Percentiles rank a stretch among this genome's conserved stretches.
phyloP scores from a whole-genome alignment of 2,329 filamentous ascomycete genomes.

The Xenosphaeropsis pyriputrescens region DNA sequence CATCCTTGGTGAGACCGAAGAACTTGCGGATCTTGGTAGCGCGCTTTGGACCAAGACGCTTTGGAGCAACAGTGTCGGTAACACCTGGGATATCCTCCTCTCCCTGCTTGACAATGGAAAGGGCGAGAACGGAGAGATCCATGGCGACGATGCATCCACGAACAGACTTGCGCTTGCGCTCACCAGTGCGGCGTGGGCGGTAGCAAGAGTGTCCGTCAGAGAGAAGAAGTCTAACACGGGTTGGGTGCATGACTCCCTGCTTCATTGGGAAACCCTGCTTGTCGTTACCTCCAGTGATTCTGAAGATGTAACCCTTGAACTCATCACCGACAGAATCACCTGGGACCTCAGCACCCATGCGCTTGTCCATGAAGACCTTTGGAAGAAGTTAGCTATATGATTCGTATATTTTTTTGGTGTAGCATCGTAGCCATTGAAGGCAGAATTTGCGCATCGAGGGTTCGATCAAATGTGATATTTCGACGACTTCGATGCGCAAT shows the following conservation, averaged over 20 bases:
- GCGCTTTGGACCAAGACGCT: slow-evolving; percentile 98
- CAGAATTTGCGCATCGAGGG: no score
- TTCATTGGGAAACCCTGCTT: slow-evolving; percentile 99
- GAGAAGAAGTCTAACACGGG: slow-evolving; percentile 95
- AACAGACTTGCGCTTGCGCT: slow-evolving; percentile 99
- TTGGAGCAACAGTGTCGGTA: slow-evolving; percentile 96
- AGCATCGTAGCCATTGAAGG: no score
- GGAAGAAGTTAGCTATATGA: no score
- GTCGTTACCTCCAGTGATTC: slow-evolving; percentile 99
- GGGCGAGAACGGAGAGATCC: slow-evolving; percentile 88
- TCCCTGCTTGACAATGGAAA: slow-evolving; percentile 96
- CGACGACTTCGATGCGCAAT: no score
- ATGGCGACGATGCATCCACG: slow-evolving; percentile 96
- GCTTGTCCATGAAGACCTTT: slow-evolving; percentile 85
- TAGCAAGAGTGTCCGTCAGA: slow-evolving; percentile 98
- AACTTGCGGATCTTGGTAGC: slow-evolving; percentile 99
- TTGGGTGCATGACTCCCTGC: slow-evolving; percentile 98
- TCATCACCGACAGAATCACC: slow-evolving; percentile 95
- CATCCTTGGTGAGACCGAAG: slow-evolving; percentile 99
- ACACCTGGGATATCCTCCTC: slow-evolving; percentile 87
- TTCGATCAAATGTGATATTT: no score
- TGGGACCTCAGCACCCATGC: slow-evolving; percentile 84
- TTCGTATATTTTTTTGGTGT: no score
- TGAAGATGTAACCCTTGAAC: slow-evolving; percentile 99
- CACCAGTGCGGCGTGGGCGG: slow-evolving; percentile 90